A percentile compares a stretch with the other conserved stretches of the same genome.
Conservation (phyloP, 2,329 filamentous ascomycete species). For the Colletotrichum simmondsii region DNA sequence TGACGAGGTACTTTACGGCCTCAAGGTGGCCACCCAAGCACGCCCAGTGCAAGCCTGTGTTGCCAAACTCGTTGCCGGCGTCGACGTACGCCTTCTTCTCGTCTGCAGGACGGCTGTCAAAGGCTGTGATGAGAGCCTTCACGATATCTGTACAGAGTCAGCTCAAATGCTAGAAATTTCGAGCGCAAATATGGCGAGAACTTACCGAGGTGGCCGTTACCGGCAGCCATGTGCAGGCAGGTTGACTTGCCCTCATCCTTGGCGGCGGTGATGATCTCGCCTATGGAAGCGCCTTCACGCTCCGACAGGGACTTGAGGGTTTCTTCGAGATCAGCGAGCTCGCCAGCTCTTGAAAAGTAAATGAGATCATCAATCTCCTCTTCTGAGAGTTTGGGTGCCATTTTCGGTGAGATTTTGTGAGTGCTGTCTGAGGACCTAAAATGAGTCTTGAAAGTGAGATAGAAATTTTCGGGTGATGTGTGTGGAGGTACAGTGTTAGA, state of each 20-base stretch:
- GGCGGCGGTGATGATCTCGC: slow-evolving; percentile 76
- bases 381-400: slow-evolving; percentile 70
- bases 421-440: slow-evolving; percentile 8
- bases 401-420: slow-evolving; percentile 37
- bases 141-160: slow-evolving; percentile 52
- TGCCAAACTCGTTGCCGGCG: slow-evolving; percentile 81
- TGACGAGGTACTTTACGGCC: slow-evolving; percentile 80
- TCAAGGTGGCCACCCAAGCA: slow-evolving; percentile 88
- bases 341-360: slow-evolving; percentile 85
- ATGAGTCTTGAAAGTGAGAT: slow-evolving; percentile 9
- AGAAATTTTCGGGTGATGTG: slow-evolving; percentile 34
- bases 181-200: slow-evolving; percentile 16
- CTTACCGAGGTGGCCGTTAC: slow-evolving; percentile 86
- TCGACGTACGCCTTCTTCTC: slow-evolving; percentile 69
- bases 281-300: slow-evolving; percentile 67
- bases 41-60: slow-evolving; percentile 95
- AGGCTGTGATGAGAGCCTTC: slow-evolving; percentile 53
- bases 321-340: slow-evolving; percentile 74
- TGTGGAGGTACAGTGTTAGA: slow-evolving; percentile 34
- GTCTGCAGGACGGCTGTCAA: slow-evolving; percentile 49
- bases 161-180: not conserved
- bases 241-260: slow-evolving; percentile 83
- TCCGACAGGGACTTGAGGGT: slow-evolving; percentile 69
- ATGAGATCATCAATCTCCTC: slow-evolving; percentile 93
- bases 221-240: slow-evolving; percentile 90